These are phyloP conservation scores for Diaporthe amygdali DNA, from an alignment of 2,329 filamentous ascomycete genomes.

Conservation along the genomic window DNA sequence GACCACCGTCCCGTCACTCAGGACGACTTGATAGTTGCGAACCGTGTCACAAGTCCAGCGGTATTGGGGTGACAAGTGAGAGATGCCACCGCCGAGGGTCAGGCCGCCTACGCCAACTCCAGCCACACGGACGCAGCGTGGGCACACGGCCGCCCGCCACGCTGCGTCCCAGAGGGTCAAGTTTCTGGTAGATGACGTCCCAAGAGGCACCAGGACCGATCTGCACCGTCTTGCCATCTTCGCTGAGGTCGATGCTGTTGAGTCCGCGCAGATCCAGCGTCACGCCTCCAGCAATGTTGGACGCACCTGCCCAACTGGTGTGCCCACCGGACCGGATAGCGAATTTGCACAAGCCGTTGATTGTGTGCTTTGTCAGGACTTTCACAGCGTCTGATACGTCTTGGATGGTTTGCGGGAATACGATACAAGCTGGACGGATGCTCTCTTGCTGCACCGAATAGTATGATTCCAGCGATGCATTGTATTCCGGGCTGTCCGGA, in stretches of 20 bases:
- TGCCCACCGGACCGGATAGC: constrained; percentile 12
- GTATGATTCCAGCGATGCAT: background rate
- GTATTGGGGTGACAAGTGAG: background rate
- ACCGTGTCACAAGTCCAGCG: constrained; percentile 3
- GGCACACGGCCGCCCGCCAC: constrained; percentile 25
- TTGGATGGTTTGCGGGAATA: background rate
- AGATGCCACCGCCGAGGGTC: constrained; percentile 19
- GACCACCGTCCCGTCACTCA: background rate
- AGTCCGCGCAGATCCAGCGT: constrained; percentile 3
- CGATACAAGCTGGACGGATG: background rate
- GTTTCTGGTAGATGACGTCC: constrained; percentile 20
- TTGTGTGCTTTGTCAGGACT: background rate
- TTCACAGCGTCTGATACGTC: background rate
- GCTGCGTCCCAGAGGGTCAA: constrained; percentile 25
- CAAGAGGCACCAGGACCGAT: constrained; percentile 19
- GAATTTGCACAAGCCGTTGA: background rate
- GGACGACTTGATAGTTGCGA: background rate
- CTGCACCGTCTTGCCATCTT: background rate
- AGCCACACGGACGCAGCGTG: too few species aligned
- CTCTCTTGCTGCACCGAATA: background rate
- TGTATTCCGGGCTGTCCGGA: background rate
- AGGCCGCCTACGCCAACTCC: constrained; percentile 21
- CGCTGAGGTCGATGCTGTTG: background rate
- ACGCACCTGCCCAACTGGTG: background rate
- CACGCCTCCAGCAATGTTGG: background rate